phyloP scores from a whole-genome alignment of 352 stramenopile genomes.

The Pythium scleroteichum region DNA sequence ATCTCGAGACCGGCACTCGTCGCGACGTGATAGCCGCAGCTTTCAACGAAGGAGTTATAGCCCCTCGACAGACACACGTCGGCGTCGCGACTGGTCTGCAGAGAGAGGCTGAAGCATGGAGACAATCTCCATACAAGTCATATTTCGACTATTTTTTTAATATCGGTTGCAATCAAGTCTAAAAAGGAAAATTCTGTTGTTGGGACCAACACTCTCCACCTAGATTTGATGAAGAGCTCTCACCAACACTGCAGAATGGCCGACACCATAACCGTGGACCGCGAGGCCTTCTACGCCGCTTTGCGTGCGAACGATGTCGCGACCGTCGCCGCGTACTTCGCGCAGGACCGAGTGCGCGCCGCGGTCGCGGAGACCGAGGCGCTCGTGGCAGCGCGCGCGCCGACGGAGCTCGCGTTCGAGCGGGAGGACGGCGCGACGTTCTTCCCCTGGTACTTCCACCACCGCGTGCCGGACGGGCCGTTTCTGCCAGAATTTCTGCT shows the following conservation, averaged over 20 bases:
- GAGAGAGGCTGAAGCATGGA: not conserved
- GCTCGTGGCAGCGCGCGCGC: not conserved
- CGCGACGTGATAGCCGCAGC: not conserved
- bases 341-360: not conserved
- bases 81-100: not conserved
- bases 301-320: not conserved
- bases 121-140: not conserved
- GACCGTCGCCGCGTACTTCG: slow-evolving; percentile 1
- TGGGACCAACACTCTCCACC: no score
- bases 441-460: not conserved
- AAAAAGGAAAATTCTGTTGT: no score
- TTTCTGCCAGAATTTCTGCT: not conserved
- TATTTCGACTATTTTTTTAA: not conserved
- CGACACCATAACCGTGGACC: not conserved
- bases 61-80: not conserved
- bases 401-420: not conserved
- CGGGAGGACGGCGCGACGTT: not conserved
- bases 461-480: not conserved
- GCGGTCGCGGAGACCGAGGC: not conserved
- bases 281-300: not conserved
- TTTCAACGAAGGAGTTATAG: not conserved
- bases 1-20: not conserved
- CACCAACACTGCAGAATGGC: no score
- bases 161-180: no score
- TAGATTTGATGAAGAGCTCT: no score